A percentile compares a stretch with the other conserved stretches of the same genome.
These are phyloP conservation scores for Fraxinus quadrangulata DNA, from an alignment of 257 asterid species.

Conservation along the genomic window DNA sequence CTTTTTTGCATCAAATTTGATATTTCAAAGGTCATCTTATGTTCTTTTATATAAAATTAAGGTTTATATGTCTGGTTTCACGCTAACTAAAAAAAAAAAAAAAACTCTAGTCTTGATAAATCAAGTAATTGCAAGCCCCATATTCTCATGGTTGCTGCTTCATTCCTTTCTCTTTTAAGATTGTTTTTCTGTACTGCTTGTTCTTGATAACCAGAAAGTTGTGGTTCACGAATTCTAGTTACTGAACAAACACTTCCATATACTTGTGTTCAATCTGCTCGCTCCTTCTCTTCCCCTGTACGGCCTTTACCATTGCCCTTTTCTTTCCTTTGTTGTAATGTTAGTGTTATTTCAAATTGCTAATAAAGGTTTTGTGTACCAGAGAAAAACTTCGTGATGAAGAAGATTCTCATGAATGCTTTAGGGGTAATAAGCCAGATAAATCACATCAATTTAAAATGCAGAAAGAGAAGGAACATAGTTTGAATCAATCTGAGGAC, in stretches of 20 bases:
- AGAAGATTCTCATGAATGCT: constrained; percentile 40
- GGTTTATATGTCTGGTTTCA: neutral
- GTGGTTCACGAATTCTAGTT: neutral
- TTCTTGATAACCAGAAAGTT: neutral
- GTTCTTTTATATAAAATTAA: neutral
- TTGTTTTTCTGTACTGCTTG: neutral
- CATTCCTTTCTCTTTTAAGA: neutral
- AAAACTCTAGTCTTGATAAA: neutral
- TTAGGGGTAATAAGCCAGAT: constrained; percentile 32
- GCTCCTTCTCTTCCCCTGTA: neutral
- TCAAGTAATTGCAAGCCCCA: neutral
- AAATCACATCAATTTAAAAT: constrained; percentile 33
- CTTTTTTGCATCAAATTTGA: neutral
- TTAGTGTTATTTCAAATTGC: constrained; percentile 18
- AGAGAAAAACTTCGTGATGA: constrained; percentile 48
- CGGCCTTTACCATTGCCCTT: neutral
- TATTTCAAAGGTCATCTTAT: neutral
- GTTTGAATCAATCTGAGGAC: constrained; percentile 52
- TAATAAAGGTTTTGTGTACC: constrained; percentile 31
- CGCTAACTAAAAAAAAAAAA: neutral
- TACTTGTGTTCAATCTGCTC: neutral
- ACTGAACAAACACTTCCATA: neutral
- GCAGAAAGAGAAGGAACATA: constrained; percentile 40
- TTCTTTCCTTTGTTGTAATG: constrained; percentile 2
- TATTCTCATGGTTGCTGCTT: neutral